A percentile compares a stretch with the other conserved stretches of the same genome.
Evolutionary conservation across 345 rosid genomes (phyloP).

Genomic region (Laguncularia racemosa): DNA sequence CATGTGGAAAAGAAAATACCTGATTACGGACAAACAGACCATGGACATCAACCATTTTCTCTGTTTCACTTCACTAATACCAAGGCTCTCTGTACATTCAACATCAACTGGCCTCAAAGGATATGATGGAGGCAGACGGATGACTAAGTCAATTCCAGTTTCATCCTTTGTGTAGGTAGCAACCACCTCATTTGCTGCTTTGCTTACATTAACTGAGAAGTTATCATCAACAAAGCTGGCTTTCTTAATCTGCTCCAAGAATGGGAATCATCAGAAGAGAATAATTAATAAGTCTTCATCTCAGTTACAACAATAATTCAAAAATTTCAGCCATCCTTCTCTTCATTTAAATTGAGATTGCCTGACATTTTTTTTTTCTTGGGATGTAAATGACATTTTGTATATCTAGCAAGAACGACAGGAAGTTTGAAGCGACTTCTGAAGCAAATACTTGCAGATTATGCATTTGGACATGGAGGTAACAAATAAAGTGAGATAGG

Average conservation of each 20-base stretch:
- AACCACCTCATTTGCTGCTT: slow-evolving; percentile 90
- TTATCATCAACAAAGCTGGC: slow-evolving; percentile 77
- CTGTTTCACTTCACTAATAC: slow-evolving; percentile 87
- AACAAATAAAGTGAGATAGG: too few relatives aligned
- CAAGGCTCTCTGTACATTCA: slow-evolving; percentile 79
- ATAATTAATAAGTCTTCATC: neutral
- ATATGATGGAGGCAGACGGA: slow-evolving; percentile 83
- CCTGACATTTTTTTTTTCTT: too few relatives aligned
- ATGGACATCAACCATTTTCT: slow-evolving; percentile 97
- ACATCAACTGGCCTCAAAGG: slow-evolving; percentile 84
- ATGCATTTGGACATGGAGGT: too few relatives aligned
- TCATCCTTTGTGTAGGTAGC: slow-evolving; percentile 95
- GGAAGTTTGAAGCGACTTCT: too few relatives aligned
- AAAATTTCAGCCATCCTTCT: too few relatives aligned
- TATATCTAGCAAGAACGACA: too few relatives aligned
- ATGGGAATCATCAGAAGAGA: slow-evolving; percentile 8
- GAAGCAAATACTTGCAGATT: too few relatives aligned
- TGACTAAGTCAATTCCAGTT: slow-evolving; percentile 89
- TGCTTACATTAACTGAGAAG: slow-evolving; percentile 77
- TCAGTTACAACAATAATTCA: neutral
- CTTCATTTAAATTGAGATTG: too few relatives aligned
- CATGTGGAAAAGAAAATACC: slow-evolving; percentile 40
- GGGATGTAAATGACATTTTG: too few relatives aligned
- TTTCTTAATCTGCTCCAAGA: slow-evolving; percentile 70
- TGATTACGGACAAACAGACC: slow-evolving; percentile 89